Conservation (phyloP, 352 stramenopile species). For the Phytophthora pini region DNA sequence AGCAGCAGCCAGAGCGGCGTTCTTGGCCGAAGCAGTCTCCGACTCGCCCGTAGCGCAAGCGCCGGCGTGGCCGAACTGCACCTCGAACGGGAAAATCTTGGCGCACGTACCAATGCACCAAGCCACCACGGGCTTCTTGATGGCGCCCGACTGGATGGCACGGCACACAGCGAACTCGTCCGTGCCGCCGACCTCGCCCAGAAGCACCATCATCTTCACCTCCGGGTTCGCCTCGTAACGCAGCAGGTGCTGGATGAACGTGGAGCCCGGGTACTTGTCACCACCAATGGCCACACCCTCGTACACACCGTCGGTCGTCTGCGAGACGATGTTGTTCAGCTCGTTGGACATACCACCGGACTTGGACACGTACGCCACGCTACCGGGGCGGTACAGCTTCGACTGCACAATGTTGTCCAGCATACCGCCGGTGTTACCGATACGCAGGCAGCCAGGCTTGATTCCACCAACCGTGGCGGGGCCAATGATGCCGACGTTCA, state of each 20-base stretch:
- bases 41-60: slow-evolving; percentile 93
- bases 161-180: slow-evolving; percentile 97
- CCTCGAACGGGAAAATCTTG: slow-evolving; percentile 97
- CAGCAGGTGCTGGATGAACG: slow-evolving; percentile 97
- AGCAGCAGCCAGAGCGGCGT: slow-evolving; percentile 88
- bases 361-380: slow-evolving; percentile 97
- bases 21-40: slow-evolving; percentile 95
- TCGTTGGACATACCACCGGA: slow-evolving; percentile 98
- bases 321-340: slow-evolving; percentile 98
- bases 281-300: slow-evolving; percentile 95
- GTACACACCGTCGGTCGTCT: slow-evolving; percentile 96
- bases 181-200: slow-evolving; percentile 95
- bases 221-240: slow-evolving; percentile 96
- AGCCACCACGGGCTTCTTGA: slow-evolving; percentile 97
- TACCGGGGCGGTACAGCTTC: slow-evolving; percentile 96
- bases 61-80: slow-evolving; percentile 97
- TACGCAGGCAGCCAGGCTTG: slow-evolving; percentile 96
- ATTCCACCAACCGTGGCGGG: slow-evolving; percentile 97
- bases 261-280: slow-evolving; percentile 96
- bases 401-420: slow-evolving; percentile 98
- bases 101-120: slow-evolving; percentile 98
- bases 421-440: slow-evolving; percentile 98
- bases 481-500: slow-evolving; percentile 95
- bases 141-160: slow-evolving; percentile 93
- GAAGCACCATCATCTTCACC: slow-evolving; percentile 96